Base-by-base conservation (phyloP, 2,329 filamentous ascomycete species). In the Calonectria multiphialidica region DNA sequence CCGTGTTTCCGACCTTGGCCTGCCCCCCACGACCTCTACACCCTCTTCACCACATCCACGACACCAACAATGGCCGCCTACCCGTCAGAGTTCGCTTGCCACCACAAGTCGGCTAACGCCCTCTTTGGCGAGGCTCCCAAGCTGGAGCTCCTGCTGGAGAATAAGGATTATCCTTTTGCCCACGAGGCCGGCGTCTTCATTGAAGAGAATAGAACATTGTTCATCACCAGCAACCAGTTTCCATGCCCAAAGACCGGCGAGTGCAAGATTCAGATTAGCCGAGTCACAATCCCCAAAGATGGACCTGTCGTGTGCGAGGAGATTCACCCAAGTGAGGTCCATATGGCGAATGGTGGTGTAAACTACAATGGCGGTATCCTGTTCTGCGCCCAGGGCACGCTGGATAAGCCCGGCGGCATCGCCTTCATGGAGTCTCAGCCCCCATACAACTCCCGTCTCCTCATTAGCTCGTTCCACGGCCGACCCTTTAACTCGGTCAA, bases 331-430 rank as follows among this genome's bases (percentile, higher is more conserved):
- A 79, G 77, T 0, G 76, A 79, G 2, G 80, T 87, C 0, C 78
- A 79, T 2, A 87, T 88, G 85, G 85, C 83, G 8, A 89, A 89
- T 61, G 87, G 87, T 23, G 87, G 86, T 8, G 83, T 88, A 44
- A 88, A 88, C 68, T 87, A 87, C 78, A 74, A 80, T 1, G 80
- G 82, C 10, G 79, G 82, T 12, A 67, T 87, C 5, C 76, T 87
- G 8, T 83, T 87, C 65, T 87, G 85, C 71, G 81, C 83, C 0
- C 86, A 87, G 62, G 86, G 86, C 5, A 74, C 80, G 2, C 21
- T 72, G 45, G 68, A 73, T 1, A 63, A 16, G 1, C 28, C 74
- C 0, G 79, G 82, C 5, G 81, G 83, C 0, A 75, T 86, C 5
- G 78, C 80, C 7, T 77, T 73, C 2, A 84, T 85, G 83, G 75